A percentile compares a stretch with the other conserved stretches of the same genome.
Conservation (phyloP, 31 red algal species). For the Asparagopsis taxiformis region DNA sequence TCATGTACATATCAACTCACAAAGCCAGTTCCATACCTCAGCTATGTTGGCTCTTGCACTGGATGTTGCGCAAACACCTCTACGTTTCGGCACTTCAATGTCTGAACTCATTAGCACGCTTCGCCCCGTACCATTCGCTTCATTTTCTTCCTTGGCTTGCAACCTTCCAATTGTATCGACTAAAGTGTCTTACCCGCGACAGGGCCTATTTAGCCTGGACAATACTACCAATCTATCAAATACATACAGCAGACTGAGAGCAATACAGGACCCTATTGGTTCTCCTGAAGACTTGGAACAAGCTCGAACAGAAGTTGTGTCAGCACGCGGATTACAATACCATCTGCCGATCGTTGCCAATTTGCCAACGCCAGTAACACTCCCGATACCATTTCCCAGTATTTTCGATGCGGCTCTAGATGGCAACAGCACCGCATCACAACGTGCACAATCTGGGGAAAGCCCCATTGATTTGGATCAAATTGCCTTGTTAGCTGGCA, state of each 20-base stretch:
- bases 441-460: background rate
- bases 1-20: background rate
- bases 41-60: constrained; percentile 31
- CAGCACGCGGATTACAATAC: constrained; percentile 20
- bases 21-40: constrained; percentile 41
- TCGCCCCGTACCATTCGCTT: constrained; percentile 36
- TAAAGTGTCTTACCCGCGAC: constrained; percentile 10
- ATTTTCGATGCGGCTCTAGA: constrained; percentile 28
- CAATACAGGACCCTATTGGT: too few species aligned
- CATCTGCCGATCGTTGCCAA: constrained; percentile 13
- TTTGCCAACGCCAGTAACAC: constrained; percentile 20
- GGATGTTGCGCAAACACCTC: constrained; percentile 31
- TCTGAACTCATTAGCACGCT: constrained; percentile 27
- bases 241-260: too few species aligned
- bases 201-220: constrained; percentile 1
- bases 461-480: background rate
- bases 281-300: too few species aligned
- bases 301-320: constrained; percentile 26
- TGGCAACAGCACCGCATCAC: background rate
- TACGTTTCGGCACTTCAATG: constrained; percentile 17
- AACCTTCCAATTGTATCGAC: constrained; percentile 16
- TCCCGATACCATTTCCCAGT: constrained; percentile 48
- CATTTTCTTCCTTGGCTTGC: constrained; percentile 8
- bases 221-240: constrained; percentile 33
- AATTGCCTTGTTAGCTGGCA: too few species aligned